phyloP scores from a whole-genome alignment of 768 basidiomycete genomes.

The Melanogaster broomeanus region DNA sequence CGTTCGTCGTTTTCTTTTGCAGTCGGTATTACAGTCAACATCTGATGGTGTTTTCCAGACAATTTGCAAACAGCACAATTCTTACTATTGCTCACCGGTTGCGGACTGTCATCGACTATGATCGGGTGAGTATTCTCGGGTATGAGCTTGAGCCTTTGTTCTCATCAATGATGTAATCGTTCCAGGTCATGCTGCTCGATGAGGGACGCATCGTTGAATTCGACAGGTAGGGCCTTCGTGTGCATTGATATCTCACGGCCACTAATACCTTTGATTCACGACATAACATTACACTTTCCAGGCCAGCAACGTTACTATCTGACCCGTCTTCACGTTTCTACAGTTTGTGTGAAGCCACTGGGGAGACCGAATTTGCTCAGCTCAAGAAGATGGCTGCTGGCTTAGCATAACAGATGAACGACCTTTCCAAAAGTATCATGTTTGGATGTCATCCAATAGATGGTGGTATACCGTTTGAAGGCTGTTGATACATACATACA shows the following conservation, averaged over 20 bases:
- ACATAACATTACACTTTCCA: too few relatives aligned
- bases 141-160: constrained; percentile 6
- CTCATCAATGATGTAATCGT: not conserved
- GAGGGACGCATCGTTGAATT: constrained; percentile 74
- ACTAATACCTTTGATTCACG: too few relatives aligned
- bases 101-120: constrained; percentile 75
- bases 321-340: constrained; percentile 59
- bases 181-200: constrained; percentile 69
- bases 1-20: constrained; percentile 44
- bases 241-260: not conserved
- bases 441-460: not conserved
- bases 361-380: constrained; percentile 62
- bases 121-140: constrained; percentile 48
- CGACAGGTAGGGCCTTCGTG: constrained; percentile 41
- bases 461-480: too few relatives aligned
- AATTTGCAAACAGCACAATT: constrained; percentile 75
- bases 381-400: constrained; percentile 69
- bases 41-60: constrained; percentile 36
- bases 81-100: constrained; percentile 76
- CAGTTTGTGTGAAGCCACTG: constrained; percentile 67
- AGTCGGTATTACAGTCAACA: not conserved
- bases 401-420: constrained; percentile 16
- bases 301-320: constrained; percentile 48
- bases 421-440: too few relatives aligned
- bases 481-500: too few relatives aligned